A percentile compares a stretch with the other conserved stretches of the same genome.
Conservation (phyloP, 148 eudicot genomes). For the Chenopodium berlandieri region DNA sequence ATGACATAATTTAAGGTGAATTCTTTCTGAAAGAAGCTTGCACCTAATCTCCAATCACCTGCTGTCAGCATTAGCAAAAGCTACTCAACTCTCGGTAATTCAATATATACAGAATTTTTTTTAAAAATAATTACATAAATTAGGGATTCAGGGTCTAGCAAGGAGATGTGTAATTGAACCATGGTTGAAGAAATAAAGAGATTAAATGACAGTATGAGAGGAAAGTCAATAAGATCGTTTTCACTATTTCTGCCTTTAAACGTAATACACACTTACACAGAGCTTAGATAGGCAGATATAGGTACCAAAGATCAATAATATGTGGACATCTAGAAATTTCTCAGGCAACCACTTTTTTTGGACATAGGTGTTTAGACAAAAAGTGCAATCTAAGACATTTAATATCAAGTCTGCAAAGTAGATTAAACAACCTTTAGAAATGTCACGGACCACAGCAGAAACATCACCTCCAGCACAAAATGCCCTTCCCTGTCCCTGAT, state of each 20-base stretch:
- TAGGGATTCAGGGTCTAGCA: background rate
- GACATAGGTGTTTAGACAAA: background rate
- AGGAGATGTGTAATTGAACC: background rate
- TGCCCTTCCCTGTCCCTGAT: conserved; percentile 84
- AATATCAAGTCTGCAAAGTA: background rate
- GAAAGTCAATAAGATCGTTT: background rate
- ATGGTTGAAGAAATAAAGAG: background rate
- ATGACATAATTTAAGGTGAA: conserved; percentile 72
- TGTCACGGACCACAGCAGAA: conserved; percentile 62
- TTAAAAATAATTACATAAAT: background rate
- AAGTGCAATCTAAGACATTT: background rate
- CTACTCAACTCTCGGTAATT: background rate
- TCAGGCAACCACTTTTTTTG: background rate
- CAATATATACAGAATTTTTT: background rate
- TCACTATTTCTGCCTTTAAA: background rate
- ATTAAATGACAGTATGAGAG: background rate
- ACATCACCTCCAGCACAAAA: conserved; percentile 98
- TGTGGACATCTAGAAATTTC: background rate
- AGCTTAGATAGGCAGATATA: background rate
- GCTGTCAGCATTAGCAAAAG: conserved; percentile 19
- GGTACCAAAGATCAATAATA: background rate
- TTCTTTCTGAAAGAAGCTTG: conserved; percentile 57
- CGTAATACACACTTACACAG: background rate
- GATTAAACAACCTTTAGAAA: conserved; percentile 41
- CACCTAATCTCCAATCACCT: conserved; percentile 77